These are phyloP conservation scores for Populus simonii DNA, from an alignment of 345 rosid genomes.

Conservation along the genomic window DNA sequence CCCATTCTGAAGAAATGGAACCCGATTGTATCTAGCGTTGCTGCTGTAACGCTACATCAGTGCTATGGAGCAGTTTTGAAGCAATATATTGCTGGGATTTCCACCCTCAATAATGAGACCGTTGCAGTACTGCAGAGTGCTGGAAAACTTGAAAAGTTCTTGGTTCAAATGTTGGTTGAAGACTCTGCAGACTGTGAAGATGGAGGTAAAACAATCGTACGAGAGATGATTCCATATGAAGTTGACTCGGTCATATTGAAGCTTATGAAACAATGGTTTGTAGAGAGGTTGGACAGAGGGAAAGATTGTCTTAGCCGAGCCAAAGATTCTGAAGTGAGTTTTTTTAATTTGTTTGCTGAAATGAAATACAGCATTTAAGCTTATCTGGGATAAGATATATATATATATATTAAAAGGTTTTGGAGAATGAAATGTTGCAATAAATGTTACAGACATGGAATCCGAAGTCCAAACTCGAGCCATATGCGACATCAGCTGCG, in stretches of 20 bases:
- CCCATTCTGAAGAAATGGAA: constrained; percentile 79
- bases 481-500: constrained; percentile 70
- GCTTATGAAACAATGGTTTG: constrained; percentile 65
- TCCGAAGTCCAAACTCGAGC: constrained; percentile 89
- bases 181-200: constrained; percentile 78
- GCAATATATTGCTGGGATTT: constrained; percentile 59
- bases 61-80: constrained; percentile 69
- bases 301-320: constrained; percentile 49
- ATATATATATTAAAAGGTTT: neutral
- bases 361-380: neutral
- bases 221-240: constrained; percentile 86
- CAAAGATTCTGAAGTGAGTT: constrained; percentile 74
- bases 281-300: constrained; percentile 46
- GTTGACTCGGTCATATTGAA: constrained; percentile 59
- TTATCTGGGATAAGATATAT: neutral
- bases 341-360: neutral
- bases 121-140: constrained; percentile 72
- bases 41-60: constrained; percentile 65
- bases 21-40: constrained; percentile 56
- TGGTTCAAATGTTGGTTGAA: constrained; percentile 87
- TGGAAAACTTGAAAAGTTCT: constrained; percentile 71
- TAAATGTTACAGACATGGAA: constrained; percentile 73
- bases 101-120: constrained; percentile 44
- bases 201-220: constrained; percentile 72
- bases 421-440: constrained; percentile 2